phyloP scores from a whole-genome alignment of 2,329 filamentous ascomycete species.

The Aspergillus luchuensis region DNA sequence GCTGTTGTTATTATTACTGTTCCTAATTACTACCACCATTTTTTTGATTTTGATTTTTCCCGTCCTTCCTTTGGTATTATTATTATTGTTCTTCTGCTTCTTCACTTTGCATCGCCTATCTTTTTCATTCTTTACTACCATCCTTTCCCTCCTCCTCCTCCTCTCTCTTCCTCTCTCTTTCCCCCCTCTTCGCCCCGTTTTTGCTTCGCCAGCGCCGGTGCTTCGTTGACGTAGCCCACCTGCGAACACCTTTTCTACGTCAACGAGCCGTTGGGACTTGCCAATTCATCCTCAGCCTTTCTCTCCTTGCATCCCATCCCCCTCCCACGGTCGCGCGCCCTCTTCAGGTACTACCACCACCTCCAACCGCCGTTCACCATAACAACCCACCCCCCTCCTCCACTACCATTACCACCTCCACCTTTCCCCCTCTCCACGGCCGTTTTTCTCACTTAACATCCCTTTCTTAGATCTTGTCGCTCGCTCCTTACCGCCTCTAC shows the following conservation, averaged over 20 bases:
- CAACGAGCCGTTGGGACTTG: conserved; percentile 30
- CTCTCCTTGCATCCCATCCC: conserved; percentile 24
- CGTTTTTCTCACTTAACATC: conserved; percentile 16
- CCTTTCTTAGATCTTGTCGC: conserved; percentile 25
- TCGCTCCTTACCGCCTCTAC: conserved; percentile 31
- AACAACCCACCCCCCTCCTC: conserved; percentile 9
- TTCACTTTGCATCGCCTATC: conserved; percentile 1
- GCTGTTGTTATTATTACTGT: conserved; percentile 1
- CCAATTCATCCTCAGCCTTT: conserved; percentile 20
- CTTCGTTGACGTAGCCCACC: conserved; percentile 33
- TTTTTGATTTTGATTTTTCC: conserved; percentile 2
- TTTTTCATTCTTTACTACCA: neutral
- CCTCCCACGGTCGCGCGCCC: conserved; percentile 27
- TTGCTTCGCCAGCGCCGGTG: conserved; percentile 26
- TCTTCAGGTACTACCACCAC: conserved; percentile 18
- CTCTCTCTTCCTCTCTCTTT: neutral
- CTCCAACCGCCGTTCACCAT: conserved; percentile 3
- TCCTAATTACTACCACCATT: neutral
- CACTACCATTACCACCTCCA: conserved; percentile 9
- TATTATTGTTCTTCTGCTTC: neutral
- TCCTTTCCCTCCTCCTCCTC: conserved; percentile 1
- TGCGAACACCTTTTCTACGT: conserved; percentile 24
- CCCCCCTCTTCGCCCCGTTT: conserved; percentile 1
- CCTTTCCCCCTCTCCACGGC: conserved; percentile 7
- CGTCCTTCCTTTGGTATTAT: conserved; percentile 5